Evolutionary conservation across 495 filamentous ascomycete genomes (phyloP).

Genomic region (Tetracladium marchalianum): DNA sequence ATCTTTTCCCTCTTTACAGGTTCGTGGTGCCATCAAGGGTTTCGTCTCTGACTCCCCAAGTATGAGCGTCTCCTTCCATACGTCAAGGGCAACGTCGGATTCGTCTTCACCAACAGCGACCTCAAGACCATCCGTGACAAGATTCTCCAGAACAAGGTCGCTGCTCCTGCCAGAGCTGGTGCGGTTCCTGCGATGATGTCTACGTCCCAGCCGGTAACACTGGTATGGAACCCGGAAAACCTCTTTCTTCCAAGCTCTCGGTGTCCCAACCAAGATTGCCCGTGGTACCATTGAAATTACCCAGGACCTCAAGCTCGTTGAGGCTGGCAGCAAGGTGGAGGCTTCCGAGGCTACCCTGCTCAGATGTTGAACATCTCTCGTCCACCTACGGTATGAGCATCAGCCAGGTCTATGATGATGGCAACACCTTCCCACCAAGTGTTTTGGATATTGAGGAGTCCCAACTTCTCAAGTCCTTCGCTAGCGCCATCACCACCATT

Average conservation of each 20-base stretch:
- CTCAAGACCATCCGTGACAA: constrained; percentile 86
- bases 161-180: constrained; percentile 93
- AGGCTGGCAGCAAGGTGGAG: constrained; percentile 87
- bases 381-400: constrained; percentile 99
- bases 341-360: constrained; percentile 96
- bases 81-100: constrained; percentile 96
- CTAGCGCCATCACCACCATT: constrained; percentile 74
- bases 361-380: constrained; percentile 99
- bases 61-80: constrained; percentile 93
- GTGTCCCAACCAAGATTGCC: constrained; percentile 99
- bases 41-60: constrained; percentile 83
- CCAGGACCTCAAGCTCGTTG: constrained; percentile 92
- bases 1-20: constrained; percentile 34
- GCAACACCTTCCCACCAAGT: constrained; percentile 73
- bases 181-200: constrained; percentile 85
- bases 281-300: constrained; percentile 99
- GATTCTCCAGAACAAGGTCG: constrained; percentile 93
- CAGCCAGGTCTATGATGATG: constrained; percentile 88
- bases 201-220: constrained; percentile 96
- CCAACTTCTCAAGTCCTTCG: constrained; percentile 80
- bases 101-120: constrained; percentile 98
- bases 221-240: constrained; percentile 99
- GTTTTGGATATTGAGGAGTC: constrained; percentile 91
- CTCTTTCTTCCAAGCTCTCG: constrained; percentile 99
- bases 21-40: constrained; percentile 94